Conservation (phyloP, 208 protist species). For the Leishmania braziliensis region DNA sequence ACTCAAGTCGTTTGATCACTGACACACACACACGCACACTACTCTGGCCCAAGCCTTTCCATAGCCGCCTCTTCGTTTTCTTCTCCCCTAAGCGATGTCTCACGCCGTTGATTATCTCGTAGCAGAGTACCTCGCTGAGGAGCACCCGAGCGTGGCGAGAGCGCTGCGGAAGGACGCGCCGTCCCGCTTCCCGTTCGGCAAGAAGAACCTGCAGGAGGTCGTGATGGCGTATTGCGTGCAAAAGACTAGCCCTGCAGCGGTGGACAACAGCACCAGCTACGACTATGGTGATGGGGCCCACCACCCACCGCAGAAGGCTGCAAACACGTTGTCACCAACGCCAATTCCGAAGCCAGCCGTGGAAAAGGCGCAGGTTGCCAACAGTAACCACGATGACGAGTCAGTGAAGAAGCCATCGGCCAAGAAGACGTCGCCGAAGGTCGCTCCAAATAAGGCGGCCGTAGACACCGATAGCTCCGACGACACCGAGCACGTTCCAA, state of each 20-base stretch:
- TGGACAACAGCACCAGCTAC: constrained; percentile 42
- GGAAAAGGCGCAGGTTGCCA: constrained; percentile 54
- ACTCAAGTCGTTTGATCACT: neutral
- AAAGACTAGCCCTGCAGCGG: constrained; percentile 28
- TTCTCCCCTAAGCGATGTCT: constrained; percentile 34
- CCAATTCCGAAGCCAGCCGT: constrained; percentile 39
- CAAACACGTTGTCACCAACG: constrained; percentile 26
- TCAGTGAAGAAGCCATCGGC: constrained; percentile 43
- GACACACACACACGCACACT: neutral
- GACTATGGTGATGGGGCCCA: constrained; percentile 49
- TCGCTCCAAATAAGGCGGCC: constrained; percentile 32
- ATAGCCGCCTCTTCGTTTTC: neutral
- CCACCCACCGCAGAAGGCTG: neutral
- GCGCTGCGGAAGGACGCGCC: constrained; percentile 38
- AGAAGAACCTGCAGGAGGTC: constrained; percentile 22
- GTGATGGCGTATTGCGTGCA: constrained; percentile 20
- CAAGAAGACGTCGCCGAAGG: constrained; percentile 37
- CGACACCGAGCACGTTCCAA: constrained; percentile 49
- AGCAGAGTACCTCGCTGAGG: constrained; percentile 49
- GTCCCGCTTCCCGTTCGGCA: constrained; percentile 20
- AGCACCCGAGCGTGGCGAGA: constrained; percentile 40
- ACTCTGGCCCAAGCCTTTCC: neutral
- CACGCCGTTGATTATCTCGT: constrained; percentile 52
- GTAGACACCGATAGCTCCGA: constrained; percentile 34
- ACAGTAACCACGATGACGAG: constrained; percentile 64